Conservation (phyloP, 805 yeast species). For the Lipomyces sp. region DNA sequence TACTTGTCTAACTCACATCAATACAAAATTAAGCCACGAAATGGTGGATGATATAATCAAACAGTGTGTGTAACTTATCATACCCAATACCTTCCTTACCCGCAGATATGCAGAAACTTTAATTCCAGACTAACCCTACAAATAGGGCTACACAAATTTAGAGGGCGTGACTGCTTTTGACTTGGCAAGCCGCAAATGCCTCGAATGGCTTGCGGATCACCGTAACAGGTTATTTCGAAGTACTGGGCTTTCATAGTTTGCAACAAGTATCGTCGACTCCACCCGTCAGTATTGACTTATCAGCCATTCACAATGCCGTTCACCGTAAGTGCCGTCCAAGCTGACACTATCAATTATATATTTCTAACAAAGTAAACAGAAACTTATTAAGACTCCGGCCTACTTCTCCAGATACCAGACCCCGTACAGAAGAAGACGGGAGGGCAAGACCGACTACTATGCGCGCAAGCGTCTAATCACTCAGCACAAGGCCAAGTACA, state of each 20-base stretch:
- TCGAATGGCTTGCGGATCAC: background rate
- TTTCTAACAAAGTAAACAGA: conserved; percentile 17
- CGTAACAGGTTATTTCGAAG: background rate
- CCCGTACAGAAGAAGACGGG: conserved; percentile 99
- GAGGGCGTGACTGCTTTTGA: background rate
- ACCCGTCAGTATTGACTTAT: background rate
- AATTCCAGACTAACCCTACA: background rate
- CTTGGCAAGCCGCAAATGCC: background rate
- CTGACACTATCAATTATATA: background rate
- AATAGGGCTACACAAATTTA: background rate
- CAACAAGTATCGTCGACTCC: background rate
- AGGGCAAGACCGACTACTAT: conserved; percentile 99
- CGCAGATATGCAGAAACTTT: background rate
- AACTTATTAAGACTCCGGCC: conserved; percentile 74
- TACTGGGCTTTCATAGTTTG: background rate
- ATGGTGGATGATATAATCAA: too few relatives aligned
- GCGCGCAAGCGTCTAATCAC: conserved; percentile 99
- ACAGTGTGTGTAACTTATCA: too few relatives aligned
- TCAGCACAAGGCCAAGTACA: conserved; percentile 99
- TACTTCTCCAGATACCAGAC: conserved; percentile 99
- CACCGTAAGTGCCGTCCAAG: conserved; percentile 31
- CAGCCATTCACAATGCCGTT: conserved; percentile 33
- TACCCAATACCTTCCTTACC: background rate
- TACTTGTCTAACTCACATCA: too few relatives aligned
- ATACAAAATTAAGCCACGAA: too few relatives aligned